Conservation (phyloP, 495 filamentous ascomycete species). For the Penicillium diatomitis region DNA sequence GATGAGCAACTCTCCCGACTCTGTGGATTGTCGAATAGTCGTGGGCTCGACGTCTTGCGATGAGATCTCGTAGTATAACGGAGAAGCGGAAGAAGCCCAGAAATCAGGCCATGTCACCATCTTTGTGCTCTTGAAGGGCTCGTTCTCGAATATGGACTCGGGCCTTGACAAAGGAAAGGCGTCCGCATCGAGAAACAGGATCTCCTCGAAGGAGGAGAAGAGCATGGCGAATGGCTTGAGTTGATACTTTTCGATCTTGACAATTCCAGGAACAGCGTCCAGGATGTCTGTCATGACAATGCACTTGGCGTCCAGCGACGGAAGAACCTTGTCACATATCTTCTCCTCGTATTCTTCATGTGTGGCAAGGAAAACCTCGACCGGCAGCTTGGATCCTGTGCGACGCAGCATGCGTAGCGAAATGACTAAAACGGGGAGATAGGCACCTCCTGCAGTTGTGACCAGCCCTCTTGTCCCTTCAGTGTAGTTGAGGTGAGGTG, state of each 20-base stretch:
- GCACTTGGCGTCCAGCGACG: slow-evolving; percentile 40
- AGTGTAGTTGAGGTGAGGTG: slow-evolving; percentile 28
- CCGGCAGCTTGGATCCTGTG: slow-evolving; percentile 42
- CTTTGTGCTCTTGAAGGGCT: slow-evolving; percentile 36
- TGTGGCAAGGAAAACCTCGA: slow-evolving; percentile 45
- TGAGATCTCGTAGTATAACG: slow-evolving; percentile 40
- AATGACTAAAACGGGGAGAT: slow-evolving; percentile 35
- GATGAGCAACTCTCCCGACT: slow-evolving; percentile 46
- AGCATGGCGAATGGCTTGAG: slow-evolving; percentile 46
- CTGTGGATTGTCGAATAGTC: slow-evolving; percentile 28
- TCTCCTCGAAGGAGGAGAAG: slow-evolving; percentile 44
- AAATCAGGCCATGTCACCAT: slow-evolving; percentile 50
- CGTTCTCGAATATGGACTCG: slow-evolving; percentile 32
- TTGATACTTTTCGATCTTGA: slow-evolving; percentile 36
- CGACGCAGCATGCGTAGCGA: slow-evolving; percentile 44
- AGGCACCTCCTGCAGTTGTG: slow-evolving; percentile 25
- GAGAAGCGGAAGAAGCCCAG: slow-evolving; percentile 41
- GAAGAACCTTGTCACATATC: slow-evolving; percentile 41
- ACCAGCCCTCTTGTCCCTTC: slow-evolving; percentile 37
- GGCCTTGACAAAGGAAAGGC: slow-evolving; percentile 39
- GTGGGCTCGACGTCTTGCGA: slow-evolving; percentile 22
- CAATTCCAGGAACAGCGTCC: slow-evolving; percentile 13
- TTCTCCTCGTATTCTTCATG: slow-evolving; percentile 34
- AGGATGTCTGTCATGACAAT: slow-evolving; percentile 26
- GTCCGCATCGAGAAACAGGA: slow-evolving; percentile 49